Conservation (phyloP, 2,329 filamentous ascomycete genomes). For the Aspergillus awamori region DNA sequence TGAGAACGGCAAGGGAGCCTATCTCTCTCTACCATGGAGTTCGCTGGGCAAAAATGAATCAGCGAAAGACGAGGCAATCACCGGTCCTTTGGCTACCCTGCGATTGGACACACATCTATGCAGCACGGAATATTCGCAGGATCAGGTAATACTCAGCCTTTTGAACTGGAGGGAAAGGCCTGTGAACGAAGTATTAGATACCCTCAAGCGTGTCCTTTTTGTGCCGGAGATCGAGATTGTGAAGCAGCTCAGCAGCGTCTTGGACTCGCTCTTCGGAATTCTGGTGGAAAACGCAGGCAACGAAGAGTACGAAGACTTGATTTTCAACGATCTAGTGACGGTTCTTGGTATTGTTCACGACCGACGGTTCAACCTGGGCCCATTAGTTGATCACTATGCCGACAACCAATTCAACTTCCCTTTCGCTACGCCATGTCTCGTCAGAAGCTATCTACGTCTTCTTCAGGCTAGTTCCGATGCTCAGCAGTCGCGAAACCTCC, state of each 20-base stretch:
- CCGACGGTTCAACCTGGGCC: constrained; percentile 85
- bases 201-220: constrained; percentile 83
- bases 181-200: constrained; percentile 69
- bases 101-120: constrained; percentile 83
- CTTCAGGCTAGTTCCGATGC: constrained; percentile 81
- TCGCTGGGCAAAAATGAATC: constrained; percentile 67
- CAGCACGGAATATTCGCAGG: constrained; percentile 93
- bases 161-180: constrained; percentile 82
- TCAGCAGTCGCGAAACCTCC: constrained; percentile 78
- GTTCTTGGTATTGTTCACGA: constrained; percentile 94
- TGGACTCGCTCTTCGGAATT: constrained; percentile 88
- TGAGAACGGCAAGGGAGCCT: constrained; percentile 76
- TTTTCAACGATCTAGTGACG: constrained; percentile 86
- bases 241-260: constrained; percentile 85
- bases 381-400: constrained; percentile 88
- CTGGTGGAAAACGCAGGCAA: constrained; percentile 88
- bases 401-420: constrained; percentile 89
- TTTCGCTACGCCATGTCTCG: constrained; percentile 83
- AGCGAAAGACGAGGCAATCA: constrained; percentile 71
- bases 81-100: constrained; percentile 78
- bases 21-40: constrained; percentile 81
- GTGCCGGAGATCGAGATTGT: constrained; percentile 98
- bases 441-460: constrained; percentile 82
- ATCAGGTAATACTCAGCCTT: constrained; percentile 79
- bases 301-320: constrained; percentile 87